Conservation (phyloP, 192 early-diverging fungal species). For the Paraglomus occultum region DNA sequence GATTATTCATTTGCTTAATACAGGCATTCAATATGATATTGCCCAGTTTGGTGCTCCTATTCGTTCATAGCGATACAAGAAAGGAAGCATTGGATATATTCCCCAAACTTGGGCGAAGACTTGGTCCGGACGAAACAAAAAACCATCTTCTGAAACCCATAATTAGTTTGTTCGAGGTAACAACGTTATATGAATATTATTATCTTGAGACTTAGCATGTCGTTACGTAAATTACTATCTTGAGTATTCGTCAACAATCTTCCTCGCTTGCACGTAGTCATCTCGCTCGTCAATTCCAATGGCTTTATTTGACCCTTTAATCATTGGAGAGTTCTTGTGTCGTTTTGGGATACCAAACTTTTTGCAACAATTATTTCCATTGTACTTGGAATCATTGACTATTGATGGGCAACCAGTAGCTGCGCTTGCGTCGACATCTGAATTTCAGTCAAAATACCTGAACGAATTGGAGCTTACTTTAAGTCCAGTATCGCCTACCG, state of each 20-base stretch:
- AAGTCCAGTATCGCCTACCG: not conserved
- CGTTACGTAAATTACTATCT: not conserved
- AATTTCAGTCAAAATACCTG: constrained; percentile 14
- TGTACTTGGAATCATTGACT: constrained; percentile 53
- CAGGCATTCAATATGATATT: constrained; percentile 55
- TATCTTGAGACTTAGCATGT: not conserved
- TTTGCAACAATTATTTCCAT: constrained; percentile 54
- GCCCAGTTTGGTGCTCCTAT: constrained; percentile 52
- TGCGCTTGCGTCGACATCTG: constrained; percentile 25
- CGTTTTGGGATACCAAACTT: constrained; percentile 52
- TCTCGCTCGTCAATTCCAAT: constrained; percentile 46
- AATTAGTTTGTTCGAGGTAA: constrained; percentile 59
- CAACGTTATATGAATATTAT: not conserved
- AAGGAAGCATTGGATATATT: constrained; percentile 49
- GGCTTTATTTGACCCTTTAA: constrained; percentile 39
- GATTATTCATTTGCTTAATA: constrained; percentile 45
- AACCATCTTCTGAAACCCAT: constrained; percentile 53
- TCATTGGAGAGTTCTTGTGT: constrained; percentile 46
- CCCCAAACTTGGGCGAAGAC: constrained; percentile 49
- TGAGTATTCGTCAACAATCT: constrained; percentile 6
- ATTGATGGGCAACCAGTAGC: constrained; percentile 38
- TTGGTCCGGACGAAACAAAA: constrained; percentile 49
- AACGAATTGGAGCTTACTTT: not conserved
- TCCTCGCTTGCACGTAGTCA: constrained; percentile 32
- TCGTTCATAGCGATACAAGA: constrained; percentile 44